These are phyloP conservation scores for Pseudogymnoascus sp. DNA, from an alignment of 2,329 filamentous ascomycete species.

Conservation along the genomic window DNA sequence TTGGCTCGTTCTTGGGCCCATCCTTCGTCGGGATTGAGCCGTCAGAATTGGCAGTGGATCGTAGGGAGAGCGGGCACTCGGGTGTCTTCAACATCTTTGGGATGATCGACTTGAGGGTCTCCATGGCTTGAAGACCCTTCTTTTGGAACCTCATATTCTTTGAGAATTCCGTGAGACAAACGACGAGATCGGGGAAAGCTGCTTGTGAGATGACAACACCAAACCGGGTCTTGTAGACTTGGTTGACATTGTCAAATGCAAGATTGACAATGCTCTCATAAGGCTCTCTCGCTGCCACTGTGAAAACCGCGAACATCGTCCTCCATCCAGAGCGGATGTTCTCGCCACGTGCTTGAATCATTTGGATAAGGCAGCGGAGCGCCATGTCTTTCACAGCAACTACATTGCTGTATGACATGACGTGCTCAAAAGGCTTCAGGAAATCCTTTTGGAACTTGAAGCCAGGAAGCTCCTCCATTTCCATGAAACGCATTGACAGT, in stretches of 20 bases:
- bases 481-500: constrained; percentile 97
- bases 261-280: constrained; percentile 95
- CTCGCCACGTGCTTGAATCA: constrained; percentile 94
- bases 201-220: constrained; percentile 94
- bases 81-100: constrained; percentile 92
- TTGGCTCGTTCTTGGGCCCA: constrained; percentile 51
- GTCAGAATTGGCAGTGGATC: constrained; percentile 35
- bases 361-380: constrained; percentile 89
- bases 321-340: constrained; percentile 98
- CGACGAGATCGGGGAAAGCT: constrained; percentile 90
- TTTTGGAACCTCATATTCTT: constrained; percentile 99
- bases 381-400: constrained; percentile 97
- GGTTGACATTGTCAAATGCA: constrained; percentile 91
- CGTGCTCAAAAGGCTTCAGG: constrained; percentile 94
- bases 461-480: constrained; percentile 91
- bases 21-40: constrained; percentile 26
- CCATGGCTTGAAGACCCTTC: constrained; percentile 92
- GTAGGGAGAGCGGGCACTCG: constrained; percentile 81
- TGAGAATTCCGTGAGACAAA: constrained; percentile 95
- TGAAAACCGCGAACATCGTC: constrained; percentile 99
- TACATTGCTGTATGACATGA: constrained; percentile 86
- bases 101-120: constrained; percentile 87
- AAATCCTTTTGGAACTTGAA: constrained; percentile 99
- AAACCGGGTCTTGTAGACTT: constrained; percentile 92
- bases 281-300: constrained; percentile 84